phyloP scores from a whole-genome alignment of 208 protist species.

The Phytomonas sp. region DNA sequence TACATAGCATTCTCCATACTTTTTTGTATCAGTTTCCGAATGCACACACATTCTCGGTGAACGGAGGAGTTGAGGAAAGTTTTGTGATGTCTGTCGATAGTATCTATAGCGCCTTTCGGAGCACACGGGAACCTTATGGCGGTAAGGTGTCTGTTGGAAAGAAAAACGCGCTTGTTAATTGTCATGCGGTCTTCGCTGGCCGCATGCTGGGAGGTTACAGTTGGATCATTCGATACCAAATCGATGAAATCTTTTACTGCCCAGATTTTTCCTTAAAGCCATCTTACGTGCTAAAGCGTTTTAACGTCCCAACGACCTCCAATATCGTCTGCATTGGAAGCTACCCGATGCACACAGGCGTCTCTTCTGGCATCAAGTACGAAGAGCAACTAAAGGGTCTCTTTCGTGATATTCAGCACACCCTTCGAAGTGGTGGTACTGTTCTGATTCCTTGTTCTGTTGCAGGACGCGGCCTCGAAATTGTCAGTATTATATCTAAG shows the following conservation, averaged over 20 bases:
- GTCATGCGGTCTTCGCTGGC: constrained; percentile 49
- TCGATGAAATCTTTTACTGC: constrained; percentile 87
- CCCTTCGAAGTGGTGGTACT: constrained; percentile 75
- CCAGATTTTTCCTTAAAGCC: constrained; percentile 73
- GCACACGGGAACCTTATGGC: constrained; percentile 65
- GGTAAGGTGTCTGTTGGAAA: constrained; percentile 48
- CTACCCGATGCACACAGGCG: constrained; percentile 26
- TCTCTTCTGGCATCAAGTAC: constrained; percentile 12
- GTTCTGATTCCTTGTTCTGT: constrained; percentile 78
- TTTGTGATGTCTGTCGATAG: constrained; percentile 75
- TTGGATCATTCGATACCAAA: constrained; percentile 83
- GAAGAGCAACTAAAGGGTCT: constrained; percentile 69
- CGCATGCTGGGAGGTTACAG: constrained; percentile 71
- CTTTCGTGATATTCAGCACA: constrained; percentile 71
- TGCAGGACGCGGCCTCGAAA: constrained; percentile 62
- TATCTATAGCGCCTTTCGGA: constrained; percentile 82
- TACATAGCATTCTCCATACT: constrained; percentile 66
- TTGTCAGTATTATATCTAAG: constrained; percentile 62
- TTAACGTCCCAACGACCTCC: constrained; percentile 56
- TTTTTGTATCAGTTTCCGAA: constrained; percentile 81
- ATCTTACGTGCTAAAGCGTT: constrained; percentile 65
- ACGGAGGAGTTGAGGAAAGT: constrained; percentile 5
- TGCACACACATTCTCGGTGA: constrained; percentile 27
- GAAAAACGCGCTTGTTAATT: constrained; percentile 56
- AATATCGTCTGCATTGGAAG: constrained; percentile 64